Conservation (phyloP, 495 filamentous ascomycete genomes). For the Penicillium desertorum region DNA sequence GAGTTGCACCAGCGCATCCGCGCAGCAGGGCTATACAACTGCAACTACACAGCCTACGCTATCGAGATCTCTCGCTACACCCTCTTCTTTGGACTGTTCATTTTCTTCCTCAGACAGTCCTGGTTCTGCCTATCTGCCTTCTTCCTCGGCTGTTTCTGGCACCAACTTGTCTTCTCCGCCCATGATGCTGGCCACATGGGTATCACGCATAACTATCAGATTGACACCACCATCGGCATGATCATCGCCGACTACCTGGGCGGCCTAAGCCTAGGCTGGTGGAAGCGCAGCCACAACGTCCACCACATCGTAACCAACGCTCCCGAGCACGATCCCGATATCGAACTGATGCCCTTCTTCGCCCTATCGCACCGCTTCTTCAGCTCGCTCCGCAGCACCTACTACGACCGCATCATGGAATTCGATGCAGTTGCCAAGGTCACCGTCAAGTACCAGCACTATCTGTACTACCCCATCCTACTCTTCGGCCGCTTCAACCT, state of each 20-base stretch:
- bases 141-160: constrained; percentile 79
- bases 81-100: constrained; percentile 58
- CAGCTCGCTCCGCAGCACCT: constrained; percentile 67
- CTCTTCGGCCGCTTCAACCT: constrained; percentile 83
- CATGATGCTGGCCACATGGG: constrained; percentile 94
- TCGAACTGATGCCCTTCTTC: constrained; percentile 87
- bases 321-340: constrained; percentile 90
- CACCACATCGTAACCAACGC: constrained; percentile 92
- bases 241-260: constrained; percentile 80
- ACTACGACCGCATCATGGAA: constrained; percentile 76
- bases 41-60: constrained; percentile 75
- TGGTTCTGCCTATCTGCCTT: constrained; percentile 51
- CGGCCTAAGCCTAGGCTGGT: constrained; percentile 87
- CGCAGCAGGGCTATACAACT: constrained; percentile 71
- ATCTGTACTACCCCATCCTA: constrained; percentile 75
- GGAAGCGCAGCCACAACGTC: constrained; percentile 91
- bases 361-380: constrained; percentile 81
- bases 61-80: constrained; percentile 65
- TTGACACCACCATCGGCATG: constrained; percentile 80
- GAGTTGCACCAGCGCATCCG: constrained; percentile 63
- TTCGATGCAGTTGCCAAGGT: constrained; percentile 71
- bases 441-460: constrained; percentile 67
- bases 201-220: constrained; percentile 80
- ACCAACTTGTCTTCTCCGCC: constrained; percentile 84
- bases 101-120: constrained; percentile 38